A percentile compares a stretch with the other conserved stretches of the same genome.
phyloP scores from a whole-genome alignment of 75 land plant species.

The Gnetum montanum region DNA sequence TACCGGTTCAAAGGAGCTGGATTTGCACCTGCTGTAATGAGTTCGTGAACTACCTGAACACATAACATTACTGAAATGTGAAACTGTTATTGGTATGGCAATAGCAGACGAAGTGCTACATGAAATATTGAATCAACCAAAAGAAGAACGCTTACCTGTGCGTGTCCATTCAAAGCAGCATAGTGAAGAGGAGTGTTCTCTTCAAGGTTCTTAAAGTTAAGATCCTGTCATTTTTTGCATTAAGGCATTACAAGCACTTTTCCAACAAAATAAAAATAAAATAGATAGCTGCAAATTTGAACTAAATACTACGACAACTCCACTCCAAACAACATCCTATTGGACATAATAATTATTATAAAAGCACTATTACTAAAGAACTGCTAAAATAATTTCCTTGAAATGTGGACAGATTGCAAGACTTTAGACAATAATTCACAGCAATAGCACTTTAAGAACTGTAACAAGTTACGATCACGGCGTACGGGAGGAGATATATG shows the following conservation, averaged over 20 bases:
- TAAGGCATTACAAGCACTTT: no score
- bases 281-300: not conserved
- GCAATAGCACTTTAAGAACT: no score
- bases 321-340: not conserved
- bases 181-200: slow-evolving; percentile 92
- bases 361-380: not conserved
- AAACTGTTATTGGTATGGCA: no score
- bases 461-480: no score
- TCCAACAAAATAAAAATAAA: not conserved
- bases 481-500: no score
- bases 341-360: not conserved
- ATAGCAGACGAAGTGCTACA: no score
- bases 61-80: no score
- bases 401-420: no score
- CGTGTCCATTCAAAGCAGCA: slow-evolving; percentile 89
- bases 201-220: slow-evolving; percentile 67
- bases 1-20: slow-evolving; percentile 61
- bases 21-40: slow-evolving; percentile 67
- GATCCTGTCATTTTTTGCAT: slow-evolving; percentile 43
- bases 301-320: not conserved
- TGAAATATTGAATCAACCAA: no score
- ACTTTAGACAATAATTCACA: no score
- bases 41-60: slow-evolving; percentile 53
- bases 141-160: slow-evolving; percentile 39
- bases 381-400: no score